Conservation (phyloP, 2,329 filamentous ascomycete species). For the Neopestalotiopsis clavispora region DNA sequence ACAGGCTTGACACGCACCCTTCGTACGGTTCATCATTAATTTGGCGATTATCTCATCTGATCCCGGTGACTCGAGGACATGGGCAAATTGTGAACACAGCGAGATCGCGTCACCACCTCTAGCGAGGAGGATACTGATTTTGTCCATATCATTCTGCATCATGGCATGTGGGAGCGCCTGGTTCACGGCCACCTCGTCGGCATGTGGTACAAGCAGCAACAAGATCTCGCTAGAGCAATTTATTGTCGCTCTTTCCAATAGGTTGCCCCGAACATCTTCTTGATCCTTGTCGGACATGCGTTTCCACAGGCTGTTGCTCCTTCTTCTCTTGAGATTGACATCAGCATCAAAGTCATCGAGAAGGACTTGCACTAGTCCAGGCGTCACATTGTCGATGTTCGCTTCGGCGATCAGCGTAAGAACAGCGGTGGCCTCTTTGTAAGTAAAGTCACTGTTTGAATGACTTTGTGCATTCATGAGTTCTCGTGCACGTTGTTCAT, state of each 20-base stretch:
- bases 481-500: background rate
- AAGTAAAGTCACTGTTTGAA: background rate
- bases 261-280: background rate
- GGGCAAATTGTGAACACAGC: background rate
- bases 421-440: constrained; percentile 12
- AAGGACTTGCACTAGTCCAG: background rate
- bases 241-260: background rate
- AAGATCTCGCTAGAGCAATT: background rate
- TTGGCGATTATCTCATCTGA: background rate
- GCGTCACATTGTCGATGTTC: background rate
- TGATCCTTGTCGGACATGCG: background rate
- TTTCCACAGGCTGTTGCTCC: background rate
- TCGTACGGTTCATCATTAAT: background rate
- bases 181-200: background rate
- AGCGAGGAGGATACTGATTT: background rate
- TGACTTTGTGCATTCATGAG: constrained; percentile 2
- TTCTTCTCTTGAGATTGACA: background rate
- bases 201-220: background rate
- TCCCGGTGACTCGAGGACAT: background rate
- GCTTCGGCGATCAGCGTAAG: background rate
- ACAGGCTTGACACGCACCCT: constrained; percentile 5
- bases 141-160: background rate
- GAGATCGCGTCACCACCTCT: background rate
- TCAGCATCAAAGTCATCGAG: constrained; percentile 3
- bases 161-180: background rate